Evolutionary conservation across 495 filamentous ascomycete species (phyloP).

Genomic region (Hypoxylon fuscum): DNA sequence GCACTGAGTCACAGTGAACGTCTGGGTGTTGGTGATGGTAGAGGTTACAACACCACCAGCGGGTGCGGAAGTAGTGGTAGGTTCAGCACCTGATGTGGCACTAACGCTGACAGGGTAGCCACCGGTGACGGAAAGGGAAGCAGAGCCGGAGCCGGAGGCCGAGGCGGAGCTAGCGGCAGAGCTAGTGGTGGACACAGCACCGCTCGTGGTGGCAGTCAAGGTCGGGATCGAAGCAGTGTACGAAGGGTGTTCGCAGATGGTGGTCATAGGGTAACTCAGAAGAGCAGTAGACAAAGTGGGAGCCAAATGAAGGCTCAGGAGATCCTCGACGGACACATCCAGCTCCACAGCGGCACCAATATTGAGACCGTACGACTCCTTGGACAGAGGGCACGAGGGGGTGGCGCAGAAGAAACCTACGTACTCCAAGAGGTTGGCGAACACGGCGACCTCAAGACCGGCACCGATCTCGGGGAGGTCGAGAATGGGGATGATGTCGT

Average conservation of each 20-base stretch:
- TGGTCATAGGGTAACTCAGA: conserved; percentile 47
- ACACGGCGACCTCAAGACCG: conserved; percentile 52
- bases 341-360: conserved; percentile 49
- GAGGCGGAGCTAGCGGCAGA: conserved; percentile 4
- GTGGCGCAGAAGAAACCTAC: conserved; percentile 49
- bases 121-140: conserved; percentile 1
- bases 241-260: conserved; percentile 44
- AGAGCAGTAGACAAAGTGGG: conserved; percentile 52
- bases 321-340: conserved; percentile 47
- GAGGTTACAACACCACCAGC: conserved; percentile 32
- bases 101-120: conserved; percentile 3
- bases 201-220: conserved; percentile 8
- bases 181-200: background rate
- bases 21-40: conserved; percentile 38
- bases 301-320: conserved; percentile 46
- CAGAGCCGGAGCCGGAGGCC: conserved; percentile 3
- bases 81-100: conserved; percentile 6
- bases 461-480: conserved; percentile 47
- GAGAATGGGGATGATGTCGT: conserved; percentile 39
- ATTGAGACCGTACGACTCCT: conserved; percentile 50
- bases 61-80: conserved; percentile 19
- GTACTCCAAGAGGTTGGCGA: conserved; percentile 54
- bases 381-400: conserved; percentile 41
- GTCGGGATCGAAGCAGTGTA: conserved; percentile 33
- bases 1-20: conserved; percentile 47